phyloP scores from a whole-genome alignment of 2,329 filamentous ascomycete species.

The Ophiostoma sp. region DNA sequence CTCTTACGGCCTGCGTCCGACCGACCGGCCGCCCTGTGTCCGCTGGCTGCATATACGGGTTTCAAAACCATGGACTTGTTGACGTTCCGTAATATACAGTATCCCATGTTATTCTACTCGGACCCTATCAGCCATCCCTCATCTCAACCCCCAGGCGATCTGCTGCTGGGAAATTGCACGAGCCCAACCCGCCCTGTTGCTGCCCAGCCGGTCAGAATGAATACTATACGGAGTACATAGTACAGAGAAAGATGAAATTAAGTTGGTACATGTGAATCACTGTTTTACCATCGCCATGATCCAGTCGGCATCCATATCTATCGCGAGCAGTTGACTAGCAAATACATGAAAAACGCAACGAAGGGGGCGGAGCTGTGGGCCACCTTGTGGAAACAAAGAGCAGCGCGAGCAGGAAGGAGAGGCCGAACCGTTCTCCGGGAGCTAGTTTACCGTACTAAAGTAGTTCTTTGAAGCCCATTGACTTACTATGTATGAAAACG shows the following conservation, averaged over 20 bases:
- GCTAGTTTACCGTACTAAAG: neutral
- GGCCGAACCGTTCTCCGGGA: neutral
- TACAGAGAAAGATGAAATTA: too few relatives aligned
- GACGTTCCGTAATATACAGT: neutral
- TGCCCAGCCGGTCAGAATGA: neutral
- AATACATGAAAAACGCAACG: neutral
- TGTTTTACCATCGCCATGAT: too few relatives aligned
- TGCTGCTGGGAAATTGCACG: slow-evolving; percentile 3
- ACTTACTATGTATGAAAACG: too few relatives aligned
- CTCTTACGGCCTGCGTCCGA: neutral
- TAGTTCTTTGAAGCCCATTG: too few relatives aligned
- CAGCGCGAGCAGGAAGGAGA: neutral
- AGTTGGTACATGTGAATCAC: too few relatives aligned
- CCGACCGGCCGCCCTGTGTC: neutral
- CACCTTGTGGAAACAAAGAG: neutral
- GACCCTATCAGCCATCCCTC: neutral
- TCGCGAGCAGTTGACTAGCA: too few relatives aligned
- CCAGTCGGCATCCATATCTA: too few relatives aligned
- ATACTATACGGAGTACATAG: too few relatives aligned
- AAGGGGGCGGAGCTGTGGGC: neutral
- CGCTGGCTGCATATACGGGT: slow-evolving; percentile 17
- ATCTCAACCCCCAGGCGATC: neutral
- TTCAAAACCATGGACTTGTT: neutral
- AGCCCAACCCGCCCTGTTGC: neutral
- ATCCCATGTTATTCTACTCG: neutral